Base-by-base conservation (phyloP, 1,284 basidiomycete genomes). In the Puccinia novopanici region DNA sequence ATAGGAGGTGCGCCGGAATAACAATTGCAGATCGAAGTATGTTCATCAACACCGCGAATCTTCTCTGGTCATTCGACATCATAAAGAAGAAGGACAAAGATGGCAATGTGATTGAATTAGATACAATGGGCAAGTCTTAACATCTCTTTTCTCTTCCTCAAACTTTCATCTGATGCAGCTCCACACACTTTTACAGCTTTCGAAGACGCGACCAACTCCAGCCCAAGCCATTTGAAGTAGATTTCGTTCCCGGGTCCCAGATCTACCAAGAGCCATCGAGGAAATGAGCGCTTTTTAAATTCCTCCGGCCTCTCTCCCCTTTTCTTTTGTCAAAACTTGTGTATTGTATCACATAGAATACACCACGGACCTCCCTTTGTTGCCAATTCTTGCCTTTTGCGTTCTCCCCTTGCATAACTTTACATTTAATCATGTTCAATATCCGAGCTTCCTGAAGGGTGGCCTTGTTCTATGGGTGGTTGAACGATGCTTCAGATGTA, bases 1-100 rank as follows among this genome's bases (percentile, higher is more conserved):
- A 89, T 90, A 0, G 86, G 84, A 0, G 86, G 88, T 27, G 91
- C 89, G 84, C 88, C 89, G 0, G 88, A 91, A 72, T 87, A 90
- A 37, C 91, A 90, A 90, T 80, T 91, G 8, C 87, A 37, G 75
- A 82, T 45, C 27, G 27, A 87, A 87, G 86, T 79, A 61, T 79
- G 45, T 79, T 72, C 34, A 79, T 79, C 54, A 79, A 72, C 42
- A 79, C 77, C 54, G 77, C 77, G 37, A 79, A 72, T 30, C 59
- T 79, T 45, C 68, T 79, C 4, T 79, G 68, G 55, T 67, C 77
- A 50, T 79, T 79, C 55, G 19, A 79, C 9, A 72, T 79, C 15
- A 54, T 67, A 70, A 34, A 80, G 37, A 61, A 82, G 40, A 45
- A n/a, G 55, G 45, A 59, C 34, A 48, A 19, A 4, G 30, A 79